Evolutionary conservation across 177 flowering plant genomes (phyloP).

Genomic region (Tripterygium wilfordii): DNA sequence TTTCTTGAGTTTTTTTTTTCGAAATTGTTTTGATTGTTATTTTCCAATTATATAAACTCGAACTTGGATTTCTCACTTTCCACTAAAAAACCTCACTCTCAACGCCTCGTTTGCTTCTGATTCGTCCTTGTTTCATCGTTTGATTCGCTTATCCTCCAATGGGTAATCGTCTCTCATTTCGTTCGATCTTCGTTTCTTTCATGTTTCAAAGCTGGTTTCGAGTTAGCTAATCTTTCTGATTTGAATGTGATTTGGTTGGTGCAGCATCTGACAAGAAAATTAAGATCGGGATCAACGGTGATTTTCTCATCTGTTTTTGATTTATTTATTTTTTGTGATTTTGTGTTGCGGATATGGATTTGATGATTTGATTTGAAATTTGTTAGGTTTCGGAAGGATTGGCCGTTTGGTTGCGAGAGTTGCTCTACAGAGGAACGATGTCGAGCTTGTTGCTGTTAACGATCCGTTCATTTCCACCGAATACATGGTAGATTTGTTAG

Average conservation of each 20-base stretch:
- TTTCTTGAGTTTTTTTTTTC: too few relatives aligned
- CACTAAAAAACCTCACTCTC: too few relatives aligned
- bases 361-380: too few relatives aligned
- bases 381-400: slow-evolving; percentile 72
- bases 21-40: too few relatives aligned
- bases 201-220: too few relatives aligned
- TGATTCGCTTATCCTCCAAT: too few relatives aligned
- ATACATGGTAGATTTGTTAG: slow-evolving; percentile 52
- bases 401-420: slow-evolving; percentile 78
- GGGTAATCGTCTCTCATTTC: too few relatives aligned
- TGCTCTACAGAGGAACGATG: slow-evolving; percentile 60
- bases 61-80: too few relatives aligned
- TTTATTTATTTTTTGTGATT: background rate
- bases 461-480: slow-evolving; percentile 73
- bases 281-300: slow-evolving; percentile 55
- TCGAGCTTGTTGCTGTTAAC: slow-evolving; percentile 70
- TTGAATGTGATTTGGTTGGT: background rate
- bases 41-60: too few relatives aligned
- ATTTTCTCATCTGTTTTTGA: background rate
- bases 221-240: background rate
- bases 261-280: slow-evolving; percentile 27
- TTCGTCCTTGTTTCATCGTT: too few relatives aligned
- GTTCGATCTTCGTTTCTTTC: too few relatives aligned
- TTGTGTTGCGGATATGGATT: background rate
- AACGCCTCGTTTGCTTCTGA: too few relatives aligned